Conservation (phyloP, 1,139 yeast genomes). For the Pichia sp. region DNA sequence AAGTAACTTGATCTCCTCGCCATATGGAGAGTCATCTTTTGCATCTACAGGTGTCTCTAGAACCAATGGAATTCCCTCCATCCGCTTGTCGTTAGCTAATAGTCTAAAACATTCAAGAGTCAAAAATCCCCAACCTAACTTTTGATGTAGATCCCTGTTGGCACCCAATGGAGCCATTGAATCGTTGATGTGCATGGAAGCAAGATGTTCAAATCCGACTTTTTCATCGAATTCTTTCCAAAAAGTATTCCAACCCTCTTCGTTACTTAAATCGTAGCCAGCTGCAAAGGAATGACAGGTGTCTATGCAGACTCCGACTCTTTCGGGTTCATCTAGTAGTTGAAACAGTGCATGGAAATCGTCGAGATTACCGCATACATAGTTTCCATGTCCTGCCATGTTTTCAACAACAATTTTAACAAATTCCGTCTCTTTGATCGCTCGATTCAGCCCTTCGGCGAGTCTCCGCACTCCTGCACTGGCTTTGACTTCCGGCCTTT, state of each 20-base stretch:
- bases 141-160: conserved; percentile 86
- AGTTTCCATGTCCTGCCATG: conserved; percentile 96
- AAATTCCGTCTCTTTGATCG: conserved; percentile 61
- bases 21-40: conserved; percentile 50
- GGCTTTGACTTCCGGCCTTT: conserved; percentile 3
- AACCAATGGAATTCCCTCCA: conserved; percentile 69
- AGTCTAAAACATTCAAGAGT: conserved; percentile 80
- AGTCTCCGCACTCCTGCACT: conserved; percentile 27
- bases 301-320: conserved; percentile 93
- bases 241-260: conserved; percentile 50
- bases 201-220: conserved; percentile 67
- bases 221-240: conserved; percentile 68
- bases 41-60: conserved; percentile 72
- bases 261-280: conserved; percentile 76
- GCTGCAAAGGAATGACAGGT: conserved; percentile 97
- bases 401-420: conserved; percentile 90
- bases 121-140: conserved; percentile 80
- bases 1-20: conserved; percentile 69
- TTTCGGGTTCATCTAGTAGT: conserved; percentile 62
- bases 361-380: conserved; percentile 75
- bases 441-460: conserved; percentile 74
- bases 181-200: conserved; percentile 85
- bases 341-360: conserved; percentile 73
- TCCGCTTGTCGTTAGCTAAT: conserved; percentile 59
- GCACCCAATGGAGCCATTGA: conserved; percentile 92